Conservation (phyloP, 208 protist genomes). For the Balamuthia mandrillaris region DNA sequence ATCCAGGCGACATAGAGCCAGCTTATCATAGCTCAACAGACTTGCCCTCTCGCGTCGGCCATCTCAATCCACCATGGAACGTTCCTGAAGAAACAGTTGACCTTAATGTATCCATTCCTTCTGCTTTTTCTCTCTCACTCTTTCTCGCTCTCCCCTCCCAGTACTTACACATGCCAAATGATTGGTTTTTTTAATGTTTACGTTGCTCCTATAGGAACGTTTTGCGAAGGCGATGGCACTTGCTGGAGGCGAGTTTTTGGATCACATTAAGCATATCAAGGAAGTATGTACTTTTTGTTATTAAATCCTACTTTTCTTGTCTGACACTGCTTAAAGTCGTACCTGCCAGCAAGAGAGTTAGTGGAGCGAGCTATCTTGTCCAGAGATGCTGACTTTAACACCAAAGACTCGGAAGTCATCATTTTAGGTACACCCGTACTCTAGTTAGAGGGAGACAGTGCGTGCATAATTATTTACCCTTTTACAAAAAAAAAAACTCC, state of each 20-base stretch:
- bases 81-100: background rate
- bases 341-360: constrained; percentile 43
- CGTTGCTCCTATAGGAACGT: background rate
- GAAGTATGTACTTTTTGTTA: constrained; percentile 24
- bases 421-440: too few relatives aligned
- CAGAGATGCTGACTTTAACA: too few relatives aligned
- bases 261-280: background rate
- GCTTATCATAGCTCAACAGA: background rate
- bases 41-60: background rate
- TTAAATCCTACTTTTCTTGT: background rate
- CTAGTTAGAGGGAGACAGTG: too few relatives aligned
- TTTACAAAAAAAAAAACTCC: too few relatives aligned
- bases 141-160: background rate
- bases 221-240: constrained; percentile 42
- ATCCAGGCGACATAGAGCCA: background rate
- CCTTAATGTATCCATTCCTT: background rate
- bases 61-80: constrained; percentile 50
- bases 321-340: background rate
- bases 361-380: too few relatives aligned
- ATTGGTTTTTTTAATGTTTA: background rate
- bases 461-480: too few relatives aligned
- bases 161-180: background rate
- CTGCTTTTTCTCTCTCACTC: background rate
- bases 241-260: constrained; percentile 12
- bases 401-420: too few relatives aligned